A percentile compares a stretch with the other conserved stretches of the same genome.
Conservation (phyloP, 441 rosid species). For the Manihot esculenta region DNA sequence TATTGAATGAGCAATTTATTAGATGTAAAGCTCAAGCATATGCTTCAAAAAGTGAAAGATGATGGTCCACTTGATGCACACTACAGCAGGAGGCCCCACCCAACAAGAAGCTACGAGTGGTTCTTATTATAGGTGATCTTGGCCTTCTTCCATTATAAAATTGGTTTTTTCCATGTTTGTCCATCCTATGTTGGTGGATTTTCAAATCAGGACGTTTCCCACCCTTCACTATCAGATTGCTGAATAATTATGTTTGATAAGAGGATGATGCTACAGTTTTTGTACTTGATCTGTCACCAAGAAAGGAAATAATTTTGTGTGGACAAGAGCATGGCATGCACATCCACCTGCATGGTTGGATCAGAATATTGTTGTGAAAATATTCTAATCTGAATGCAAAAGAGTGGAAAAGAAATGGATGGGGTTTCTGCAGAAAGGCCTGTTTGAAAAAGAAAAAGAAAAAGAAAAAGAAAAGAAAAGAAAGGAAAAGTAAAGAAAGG, state of each 20-base stretch:
- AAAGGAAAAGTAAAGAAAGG: not conserved
- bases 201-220: not conserved
- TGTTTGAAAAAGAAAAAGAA: not conserved
- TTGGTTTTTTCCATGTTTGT: not conserved
- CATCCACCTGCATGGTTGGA: too few relatives aligned
- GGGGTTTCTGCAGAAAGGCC: not conserved
- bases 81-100: not conserved
- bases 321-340: too few relatives aligned
- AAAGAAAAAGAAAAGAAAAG: too few relatives aligned
- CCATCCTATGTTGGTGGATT: constrained; percentile 1
- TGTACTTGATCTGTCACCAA: constrained; percentile 27
- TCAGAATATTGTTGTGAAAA: too few relatives aligned
- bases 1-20: constrained; percentile 15
- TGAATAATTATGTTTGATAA: constrained; percentile 23
- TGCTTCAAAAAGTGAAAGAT: constrained; percentile 24
- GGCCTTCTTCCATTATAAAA: not conserved
- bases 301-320: not conserved
- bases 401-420: not conserved
- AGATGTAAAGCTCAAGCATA: constrained; percentile 29
- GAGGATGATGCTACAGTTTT: constrained; percentile 4
- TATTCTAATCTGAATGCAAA: too few relatives aligned
- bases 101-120: constrained; percentile 16
- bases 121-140: not conserved
- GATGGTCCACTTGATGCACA: constrained; percentile 5
- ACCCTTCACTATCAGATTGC: constrained; percentile 16